These are phyloP conservation scores for Karstenula rhodostoma DNA, from an alignment of 2,329 filamentous ascomycete genomes.

Conservation along the genomic window DNA sequence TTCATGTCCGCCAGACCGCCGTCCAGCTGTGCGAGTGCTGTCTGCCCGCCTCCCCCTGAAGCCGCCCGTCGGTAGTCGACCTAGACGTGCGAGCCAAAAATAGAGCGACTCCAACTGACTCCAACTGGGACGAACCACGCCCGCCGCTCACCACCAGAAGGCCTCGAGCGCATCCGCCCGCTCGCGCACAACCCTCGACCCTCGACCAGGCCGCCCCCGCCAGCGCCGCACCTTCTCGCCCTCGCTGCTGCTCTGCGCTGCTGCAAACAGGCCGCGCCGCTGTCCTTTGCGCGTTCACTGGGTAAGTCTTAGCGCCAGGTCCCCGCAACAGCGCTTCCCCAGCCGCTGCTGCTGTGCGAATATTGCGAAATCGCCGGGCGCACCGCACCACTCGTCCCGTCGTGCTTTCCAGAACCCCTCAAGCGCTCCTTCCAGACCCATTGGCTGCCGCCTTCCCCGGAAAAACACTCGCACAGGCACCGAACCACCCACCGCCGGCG, in stretches of 20 bases:
- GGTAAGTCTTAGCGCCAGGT: slow-evolving; percentile 49
- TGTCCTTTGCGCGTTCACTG: slow-evolving; percentile 39
- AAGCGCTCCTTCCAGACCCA: slow-evolving; percentile 35
- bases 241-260: slow-evolving; percentile 7
- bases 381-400: slow-evolving; percentile 19
- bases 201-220: slow-evolving; percentile 19
- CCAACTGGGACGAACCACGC: slow-evolving; percentile 6
- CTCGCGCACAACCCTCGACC: slow-evolving; percentile 2
- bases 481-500: slow-evolving; percentile 34
- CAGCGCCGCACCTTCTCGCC: slow-evolving; percentile 4
- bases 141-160: slow-evolving; percentile 10
- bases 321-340: slow-evolving; percentile 44
- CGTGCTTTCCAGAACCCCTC: slow-evolving; percentile 33
- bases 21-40: slow-evolving; percentile 11
- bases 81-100: slow-evolving; percentile 37
- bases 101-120: slow-evolving; percentile 27
- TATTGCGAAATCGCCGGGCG: slow-evolving; percentile 38
- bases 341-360: slow-evolving; percentile 43
- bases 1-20: background rate
- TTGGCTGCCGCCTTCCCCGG: slow-evolving; percentile 33
- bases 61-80: slow-evolving; percentile 32
- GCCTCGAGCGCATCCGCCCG: slow-evolving; percentile 16
- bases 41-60: slow-evolving; percentile 35
- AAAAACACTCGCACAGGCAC: slow-evolving; percentile 24
- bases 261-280: slow-evolving; percentile 14